phyloP scores from a whole-genome alignment of 2,329 filamentous ascomycete species.

The Aureobasidium uvarum region DNA sequence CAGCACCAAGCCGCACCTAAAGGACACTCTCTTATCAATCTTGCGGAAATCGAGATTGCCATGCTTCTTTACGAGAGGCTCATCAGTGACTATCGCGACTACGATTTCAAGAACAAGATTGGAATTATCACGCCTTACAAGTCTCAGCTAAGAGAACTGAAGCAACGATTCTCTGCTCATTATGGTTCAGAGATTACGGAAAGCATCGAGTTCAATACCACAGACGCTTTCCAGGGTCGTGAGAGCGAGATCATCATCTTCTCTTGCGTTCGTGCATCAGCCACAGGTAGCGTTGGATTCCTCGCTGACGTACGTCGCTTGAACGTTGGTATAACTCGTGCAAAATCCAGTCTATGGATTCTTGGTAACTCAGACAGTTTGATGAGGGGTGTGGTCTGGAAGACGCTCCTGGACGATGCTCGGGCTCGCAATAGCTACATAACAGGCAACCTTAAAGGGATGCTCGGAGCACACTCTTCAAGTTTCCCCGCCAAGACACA shows the following conservation, averaged over 20 bases:
- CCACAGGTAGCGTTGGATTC: slow-evolving; percentile 96
- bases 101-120: slow-evolving; percentile 76
- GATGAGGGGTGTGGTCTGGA: slow-evolving; percentile 87
- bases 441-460: slow-evolving; percentile 58
- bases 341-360: slow-evolving; percentile 95
- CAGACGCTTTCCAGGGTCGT: slow-evolving; percentile 94
- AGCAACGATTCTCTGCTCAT: slow-evolving; percentile 65
- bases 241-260: slow-evolving; percentile 99
- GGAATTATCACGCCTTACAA: slow-evolving; percentile 99
- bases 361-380: slow-evolving; percentile 87
- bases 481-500: slow-evolving; percentile 37
- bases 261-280: slow-evolving; percentile 90
- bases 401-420: slow-evolving; percentile 78
- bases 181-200: slow-evolving; percentile 75
- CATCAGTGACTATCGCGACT: slow-evolving; percentile 64
- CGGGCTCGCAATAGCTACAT: slow-evolving; percentile 73
- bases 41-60: slow-evolving; percentile 81
- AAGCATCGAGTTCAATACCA: slow-evolving; percentile 95
- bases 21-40: slow-evolving; percentile 87
- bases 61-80: slow-evolving; percentile 81
- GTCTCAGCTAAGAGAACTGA: slow-evolving; percentile 80
- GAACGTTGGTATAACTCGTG: slow-evolving; percentile 97
- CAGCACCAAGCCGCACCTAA: slow-evolving; percentile 76
- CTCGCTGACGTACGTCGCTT: slow-evolving; percentile 97
- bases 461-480: slow-evolving; percentile 56